phyloP scores from a whole-genome alignment of 306 rosid genomes.

The Sophora flavescens region DNA sequence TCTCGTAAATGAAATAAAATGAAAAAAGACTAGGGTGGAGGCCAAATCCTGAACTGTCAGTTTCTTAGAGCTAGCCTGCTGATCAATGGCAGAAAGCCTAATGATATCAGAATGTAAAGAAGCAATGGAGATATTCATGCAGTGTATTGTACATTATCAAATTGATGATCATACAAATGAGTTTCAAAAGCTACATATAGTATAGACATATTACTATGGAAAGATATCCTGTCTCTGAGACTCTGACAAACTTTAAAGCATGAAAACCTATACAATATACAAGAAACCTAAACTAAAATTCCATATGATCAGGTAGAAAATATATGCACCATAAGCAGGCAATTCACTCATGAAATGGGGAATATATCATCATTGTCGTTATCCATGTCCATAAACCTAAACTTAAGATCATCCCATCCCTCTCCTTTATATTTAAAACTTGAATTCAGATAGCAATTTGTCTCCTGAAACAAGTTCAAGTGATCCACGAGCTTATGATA shows the following conservation, averaged over 20 bases:
- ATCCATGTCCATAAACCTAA: conserved; percentile 69
- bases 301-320: conserved; percentile 45
- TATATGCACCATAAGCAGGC: conserved; percentile 47
- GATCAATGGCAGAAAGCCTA: conserved; percentile 2
- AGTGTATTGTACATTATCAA: conserved; percentile 39
- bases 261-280: conserved; percentile 52
- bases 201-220: conserved; percentile 43
- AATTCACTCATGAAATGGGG: conserved; percentile 62
- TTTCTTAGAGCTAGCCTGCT: background rate
- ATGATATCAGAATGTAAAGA: conserved; percentile 14
- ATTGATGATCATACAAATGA: conserved; percentile 42
- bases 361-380: conserved; percentile 57
- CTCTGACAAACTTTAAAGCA: conserved; percentile 23
- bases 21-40: background rate
- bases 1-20: background rate
- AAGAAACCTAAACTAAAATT: conserved; percentile 49
- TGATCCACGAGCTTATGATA: conserved; percentile 97
- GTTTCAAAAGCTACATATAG: conserved; percentile 27
- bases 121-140: conserved; percentile 30
- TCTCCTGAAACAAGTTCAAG: conserved; percentile 91
- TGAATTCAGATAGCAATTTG: conserved; percentile 84
- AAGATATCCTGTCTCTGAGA: conserved; percentile 15
- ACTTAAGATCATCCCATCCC: conserved; percentile 74
- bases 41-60: background rate
- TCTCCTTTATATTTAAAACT: conserved; percentile 76